Evolutionary conservation across 2,329 filamentous ascomycete species (phyloP).

Genomic region (Botryosphaeria agaves): DNA sequence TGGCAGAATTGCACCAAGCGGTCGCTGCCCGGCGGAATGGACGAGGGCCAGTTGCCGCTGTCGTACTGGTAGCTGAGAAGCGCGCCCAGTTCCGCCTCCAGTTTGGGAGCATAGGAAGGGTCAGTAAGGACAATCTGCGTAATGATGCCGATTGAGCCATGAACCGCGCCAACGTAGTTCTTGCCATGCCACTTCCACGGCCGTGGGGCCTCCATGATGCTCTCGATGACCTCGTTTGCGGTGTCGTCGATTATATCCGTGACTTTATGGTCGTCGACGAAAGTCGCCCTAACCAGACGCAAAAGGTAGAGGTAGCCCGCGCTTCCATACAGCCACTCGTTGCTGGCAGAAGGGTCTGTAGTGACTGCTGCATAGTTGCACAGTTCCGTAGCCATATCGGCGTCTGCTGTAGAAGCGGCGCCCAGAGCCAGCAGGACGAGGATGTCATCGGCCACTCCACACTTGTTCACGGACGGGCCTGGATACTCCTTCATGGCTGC

Average conservation of each 20-base stretch:
- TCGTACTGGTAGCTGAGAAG: slow-evolving; percentile 42
- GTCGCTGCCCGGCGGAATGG: slow-evolving; percentile 29
- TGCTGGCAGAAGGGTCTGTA: slow-evolving; percentile 24
- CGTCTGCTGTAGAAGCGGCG: slow-evolving; percentile 30
- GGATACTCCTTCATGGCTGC: slow-evolving; percentile 30
- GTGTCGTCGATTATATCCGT: slow-evolving; percentile 35
- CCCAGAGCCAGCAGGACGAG: slow-evolving; percentile 31
- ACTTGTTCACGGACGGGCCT: slow-evolving; percentile 26
- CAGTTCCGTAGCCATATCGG: slow-evolving; percentile 30
- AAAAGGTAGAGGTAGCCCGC: slow-evolving; percentile 53
- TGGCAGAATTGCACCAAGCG: slow-evolving; percentile 49
- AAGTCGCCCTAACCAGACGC: slow-evolving; percentile 41
- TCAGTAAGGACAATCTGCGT: slow-evolving; percentile 48
- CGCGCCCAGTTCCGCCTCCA: slow-evolving; percentile 35
- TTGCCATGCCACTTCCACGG: slow-evolving; percentile 50
- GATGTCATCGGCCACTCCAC: slow-evolving; percentile 33
- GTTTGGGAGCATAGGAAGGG: slow-evolving; percentile 33
- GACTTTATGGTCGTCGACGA: slow-evolving; percentile 30
- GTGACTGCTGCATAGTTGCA: slow-evolving; percentile 32
- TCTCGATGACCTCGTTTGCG: slow-evolving; percentile 38
- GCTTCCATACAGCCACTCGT: slow-evolving; percentile 50
- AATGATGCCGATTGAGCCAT: slow-evolving; percentile 53
- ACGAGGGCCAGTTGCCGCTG: slow-evolving; percentile 47
- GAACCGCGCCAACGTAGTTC: slow-evolving; percentile 46
- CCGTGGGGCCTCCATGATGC: slow-evolving; percentile 36